Evolutionary conservation across 768 basidiomycete genomes (phyloP), one percentile per base, ranked within the genome.

Genomic region (Leccinum obscurum): DNA sequence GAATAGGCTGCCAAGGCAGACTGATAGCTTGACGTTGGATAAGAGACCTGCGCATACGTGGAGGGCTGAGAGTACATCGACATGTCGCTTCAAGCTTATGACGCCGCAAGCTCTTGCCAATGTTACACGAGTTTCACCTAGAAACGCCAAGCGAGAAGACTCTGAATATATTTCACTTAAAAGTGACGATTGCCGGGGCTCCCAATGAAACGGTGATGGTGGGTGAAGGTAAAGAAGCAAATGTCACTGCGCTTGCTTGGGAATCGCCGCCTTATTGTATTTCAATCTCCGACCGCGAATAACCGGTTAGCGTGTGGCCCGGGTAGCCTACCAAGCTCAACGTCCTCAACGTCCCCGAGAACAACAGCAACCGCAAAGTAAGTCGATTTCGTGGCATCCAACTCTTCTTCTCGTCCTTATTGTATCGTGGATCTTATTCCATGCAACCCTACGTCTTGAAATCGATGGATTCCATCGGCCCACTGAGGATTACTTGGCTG

Each of bases 21-120:
- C 69, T 81, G 74, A 68, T 81, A 86, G 49, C 76, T 77, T 64
- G 80, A 76, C 24, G 77, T 68, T 55, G 77, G 72, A 72, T 44
- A 44, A 44, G 41, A n/a, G 41, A 44, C 41, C 41, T 44, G 41
- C 4, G 41, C 41, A 44, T n/a, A 44, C n/a, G 77, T 66, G 46
- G 81, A 77, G 72, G 75, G 80, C 72, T 86, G 86, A 74, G 86
- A 77, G 75, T 87, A 89, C 69, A 85, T 75, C 64, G 84, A 85
- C 84, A 87, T 86, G 66, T 73, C 75, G 70, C 75, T 66, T 72
- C 69, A 30, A 75, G 68, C 75, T 78, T 77, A 76, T 71, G 64
- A 59, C 63, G 69, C 65, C 59, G 64, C 64, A 69, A 69, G 70
- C 61, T 68, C 63, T 66, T 69, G 66, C 37, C 68, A 73, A 68